Evolutionary conservation across 208 protist species (phyloP).

Genomic region (Crithidia sp.): DNA sequence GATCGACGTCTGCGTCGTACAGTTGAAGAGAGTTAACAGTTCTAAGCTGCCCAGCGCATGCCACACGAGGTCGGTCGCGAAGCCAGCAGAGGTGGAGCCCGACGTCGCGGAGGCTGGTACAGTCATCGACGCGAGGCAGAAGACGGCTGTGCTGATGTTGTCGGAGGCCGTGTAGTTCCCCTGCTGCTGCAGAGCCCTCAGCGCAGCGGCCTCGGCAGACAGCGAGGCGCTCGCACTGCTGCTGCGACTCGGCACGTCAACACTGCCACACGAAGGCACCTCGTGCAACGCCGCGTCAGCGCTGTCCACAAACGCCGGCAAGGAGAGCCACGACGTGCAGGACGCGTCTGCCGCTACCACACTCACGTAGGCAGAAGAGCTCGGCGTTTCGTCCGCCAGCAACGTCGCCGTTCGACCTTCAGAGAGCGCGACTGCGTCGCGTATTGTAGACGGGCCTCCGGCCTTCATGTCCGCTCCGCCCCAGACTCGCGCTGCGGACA

Average conservation of each 20-base stretch:
- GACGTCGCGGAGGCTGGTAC: not conserved
- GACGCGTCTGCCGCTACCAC: conserved; percentile 20
- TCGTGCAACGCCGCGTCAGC: not conserved
- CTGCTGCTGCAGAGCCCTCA: not conserved
- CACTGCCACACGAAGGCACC: not conserved
- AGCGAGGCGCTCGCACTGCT: not conserved
- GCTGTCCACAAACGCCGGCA: not conserved
- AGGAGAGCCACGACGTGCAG: conserved; percentile 9
- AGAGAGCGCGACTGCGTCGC: too few relatives aligned
- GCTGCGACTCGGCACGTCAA: not conserved
- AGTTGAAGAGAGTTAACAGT: conserved; percentile 33
- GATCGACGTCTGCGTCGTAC: not conserved
- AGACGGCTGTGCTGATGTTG: conserved; percentile 16
- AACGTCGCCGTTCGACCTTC: too few relatives aligned
- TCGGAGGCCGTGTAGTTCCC: not conserved
- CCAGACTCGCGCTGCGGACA: too few relatives aligned
- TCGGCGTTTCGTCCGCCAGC: too few relatives aligned
- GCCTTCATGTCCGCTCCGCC: too few relatives aligned
- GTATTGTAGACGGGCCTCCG: too few relatives aligned
- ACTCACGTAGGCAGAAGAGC: not conserved
- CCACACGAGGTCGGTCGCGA: not conserved
- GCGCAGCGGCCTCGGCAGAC: not conserved
- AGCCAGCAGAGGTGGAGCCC: not conserved
- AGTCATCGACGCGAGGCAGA: conserved; percentile 21
- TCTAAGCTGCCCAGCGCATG: conserved; percentile 6